Percentiles rank a stretch among this genome's conserved stretches.
Evolutionary conservation across 2,329 filamentous ascomycete species (phyloP).

Genomic region (Neofusicoccum kwambonambiense): DNA sequence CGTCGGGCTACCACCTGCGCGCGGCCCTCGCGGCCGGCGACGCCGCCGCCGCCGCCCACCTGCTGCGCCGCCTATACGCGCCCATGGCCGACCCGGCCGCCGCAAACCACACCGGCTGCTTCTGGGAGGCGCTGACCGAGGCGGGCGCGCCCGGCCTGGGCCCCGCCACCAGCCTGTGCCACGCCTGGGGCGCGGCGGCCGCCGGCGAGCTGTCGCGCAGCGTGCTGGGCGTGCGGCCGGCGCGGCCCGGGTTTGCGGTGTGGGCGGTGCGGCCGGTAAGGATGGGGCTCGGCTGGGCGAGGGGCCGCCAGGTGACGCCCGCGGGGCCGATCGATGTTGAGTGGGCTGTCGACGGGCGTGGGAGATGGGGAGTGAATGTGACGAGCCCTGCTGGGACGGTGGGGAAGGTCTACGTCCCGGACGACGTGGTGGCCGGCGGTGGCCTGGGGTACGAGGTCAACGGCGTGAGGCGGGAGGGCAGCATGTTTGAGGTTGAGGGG

Average conservation of each 20-base stretch:
- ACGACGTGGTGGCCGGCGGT: too few relatives aligned
- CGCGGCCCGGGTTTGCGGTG: not conserved
- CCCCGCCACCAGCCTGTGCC: slow-evolving; percentile 31
- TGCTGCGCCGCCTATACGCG: slow-evolving; percentile 28
- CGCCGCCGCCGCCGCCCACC: slow-evolving; percentile 20
- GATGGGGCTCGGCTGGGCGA: too few relatives aligned
- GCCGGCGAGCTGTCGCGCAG: slow-evolving; percentile 33
- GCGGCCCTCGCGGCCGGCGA: too few relatives aligned
- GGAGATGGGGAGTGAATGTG: too few relatives aligned
- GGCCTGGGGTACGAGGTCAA: not conserved
- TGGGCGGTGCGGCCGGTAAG: too few relatives aligned
- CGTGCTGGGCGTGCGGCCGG: slow-evolving; percentile 26
- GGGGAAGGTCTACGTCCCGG: too few relatives aligned
- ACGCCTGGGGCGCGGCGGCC: slow-evolving; percentile 36
- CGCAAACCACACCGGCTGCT: slow-evolving; percentile 30
- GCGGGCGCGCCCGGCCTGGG: slow-evolving; percentile 28
- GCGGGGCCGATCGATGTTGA: too few relatives aligned
- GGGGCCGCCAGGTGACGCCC: too few relatives aligned
- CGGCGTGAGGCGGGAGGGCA: not conserved
- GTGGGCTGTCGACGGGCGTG: too few relatives aligned
- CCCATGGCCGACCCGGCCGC: slow-evolving; percentile 28
- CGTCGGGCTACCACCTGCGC: slow-evolving; percentile 33
- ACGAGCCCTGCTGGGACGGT: too few relatives aligned
- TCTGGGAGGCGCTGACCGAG: slow-evolving; percentile 32
- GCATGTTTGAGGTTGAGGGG: not conserved